Conservation (phyloP, 768 basidiomycete species). For the Boletales sp. region DNA sequence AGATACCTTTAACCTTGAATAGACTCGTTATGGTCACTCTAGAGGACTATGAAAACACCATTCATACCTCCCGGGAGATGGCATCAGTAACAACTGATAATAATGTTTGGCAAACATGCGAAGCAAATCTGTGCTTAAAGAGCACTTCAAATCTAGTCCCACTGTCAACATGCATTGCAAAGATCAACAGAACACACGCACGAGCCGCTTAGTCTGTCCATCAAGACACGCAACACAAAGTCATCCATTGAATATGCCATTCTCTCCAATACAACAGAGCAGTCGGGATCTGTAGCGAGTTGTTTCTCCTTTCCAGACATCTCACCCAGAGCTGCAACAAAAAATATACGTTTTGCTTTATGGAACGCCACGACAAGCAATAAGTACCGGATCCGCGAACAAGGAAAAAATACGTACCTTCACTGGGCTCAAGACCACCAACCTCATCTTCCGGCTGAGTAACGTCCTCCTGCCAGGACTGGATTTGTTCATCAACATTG, state of each 20-base stretch:
- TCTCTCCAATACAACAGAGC: conserved; percentile 85
- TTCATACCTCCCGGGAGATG: conserved; percentile 61
- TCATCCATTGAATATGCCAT: conserved; percentile 94
- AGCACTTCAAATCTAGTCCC: conserved; percentile 56
- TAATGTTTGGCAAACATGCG: conserved; percentile 93
- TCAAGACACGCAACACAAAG: conserved; percentile 86
- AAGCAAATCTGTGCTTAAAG: conserved; percentile 82
- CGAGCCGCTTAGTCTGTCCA: conserved; percentile 86
- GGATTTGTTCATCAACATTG: conserved; percentile 83
- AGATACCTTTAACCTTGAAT: conserved; percentile 49
- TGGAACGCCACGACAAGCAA: not conserved
- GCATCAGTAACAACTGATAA: conserved; percentile 65
- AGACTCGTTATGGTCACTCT: not conserved
- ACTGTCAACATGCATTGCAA: conserved; percentile 2
- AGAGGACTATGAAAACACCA: not conserved
- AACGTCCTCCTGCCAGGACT: conserved; percentile 71
- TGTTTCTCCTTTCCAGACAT: conserved; percentile 87
- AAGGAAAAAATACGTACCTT: conserved; percentile 44
- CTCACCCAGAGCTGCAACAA: conserved; percentile 78
- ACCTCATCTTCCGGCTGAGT: conserved; percentile 40
- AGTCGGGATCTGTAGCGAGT: conserved; percentile 91
- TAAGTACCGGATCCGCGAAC: not conserved
- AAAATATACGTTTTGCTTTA: conserved; percentile 71
- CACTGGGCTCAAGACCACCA: conserved; percentile 60
- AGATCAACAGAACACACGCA: conserved; percentile 42